A percentile compares a stretch with the other conserved stretches of the same genome.
Evolutionary conservation across 2,329 filamentous ascomycete genomes (phyloP).

Genomic region (Sclerotinia sclerotiorum): DNA sequence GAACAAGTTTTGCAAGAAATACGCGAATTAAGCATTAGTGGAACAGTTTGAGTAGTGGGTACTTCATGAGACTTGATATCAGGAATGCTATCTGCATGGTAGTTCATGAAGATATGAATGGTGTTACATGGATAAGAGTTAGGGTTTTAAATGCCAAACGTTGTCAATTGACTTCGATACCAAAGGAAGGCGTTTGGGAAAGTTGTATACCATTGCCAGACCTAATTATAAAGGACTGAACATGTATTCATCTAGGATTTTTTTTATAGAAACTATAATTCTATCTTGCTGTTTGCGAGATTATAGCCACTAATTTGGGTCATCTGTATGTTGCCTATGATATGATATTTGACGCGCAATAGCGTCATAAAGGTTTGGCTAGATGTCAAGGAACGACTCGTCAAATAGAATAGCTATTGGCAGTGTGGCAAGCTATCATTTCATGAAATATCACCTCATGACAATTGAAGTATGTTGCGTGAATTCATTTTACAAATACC

Average conservation of each 20-base stretch:
- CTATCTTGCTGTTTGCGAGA: conserved; percentile 3
- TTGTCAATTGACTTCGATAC: conserved; percentile 19
- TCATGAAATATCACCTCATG: background rate
- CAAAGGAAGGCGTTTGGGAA: conserved; percentile 16
- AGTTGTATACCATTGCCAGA: conserved; percentile 8
- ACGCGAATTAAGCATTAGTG: conserved; percentile 88
- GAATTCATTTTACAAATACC: too few relatives aligned
- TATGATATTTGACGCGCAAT: background rate
- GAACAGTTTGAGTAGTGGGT: conserved; percentile 55
- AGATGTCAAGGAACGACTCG: background rate
- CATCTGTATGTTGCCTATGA: background rate
- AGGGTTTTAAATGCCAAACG: conserved; percentile 4
- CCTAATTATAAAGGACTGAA: conserved; percentile 15
- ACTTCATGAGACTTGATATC: background rate
- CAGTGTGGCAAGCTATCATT: background rate
- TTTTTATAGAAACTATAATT: conserved; percentile 11
- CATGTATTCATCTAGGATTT: conserved; percentile 10
- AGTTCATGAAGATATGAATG: conserved; percentile 21
- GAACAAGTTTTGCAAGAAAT: conserved; percentile 98
- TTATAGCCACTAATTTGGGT: background rate
- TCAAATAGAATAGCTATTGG: background rate
- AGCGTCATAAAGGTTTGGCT: background rate
- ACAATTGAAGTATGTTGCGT: background rate
- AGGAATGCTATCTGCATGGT: conserved; percentile 19
- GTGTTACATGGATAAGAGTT: conserved; percentile 16